Conservation (phyloP, 2,329 filamentous ascomycete genomes). For the Mollisia scopiformis region DNA sequence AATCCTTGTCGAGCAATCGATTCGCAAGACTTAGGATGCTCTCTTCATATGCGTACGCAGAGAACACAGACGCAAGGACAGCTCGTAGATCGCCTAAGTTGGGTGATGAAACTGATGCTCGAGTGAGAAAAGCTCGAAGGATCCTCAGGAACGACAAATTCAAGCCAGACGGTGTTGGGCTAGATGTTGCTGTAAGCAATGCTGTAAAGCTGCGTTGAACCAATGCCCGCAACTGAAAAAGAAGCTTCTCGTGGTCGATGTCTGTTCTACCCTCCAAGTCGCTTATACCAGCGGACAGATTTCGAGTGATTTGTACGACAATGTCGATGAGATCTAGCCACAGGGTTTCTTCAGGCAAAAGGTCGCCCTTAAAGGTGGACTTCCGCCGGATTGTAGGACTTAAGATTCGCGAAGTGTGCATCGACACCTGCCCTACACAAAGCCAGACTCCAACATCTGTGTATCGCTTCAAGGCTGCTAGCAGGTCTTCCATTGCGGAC, state of each 20-base stretch:
- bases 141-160: constrained; percentile 86
- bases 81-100: constrained; percentile 84
- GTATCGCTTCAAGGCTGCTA: constrained; percentile 84
- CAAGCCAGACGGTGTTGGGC: constrained; percentile 36
- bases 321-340: constrained; percentile 66
- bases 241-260: constrained; percentile 62
- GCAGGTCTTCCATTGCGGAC: constrained; percentile 71
- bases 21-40: constrained; percentile 86
- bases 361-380: constrained; percentile 41
- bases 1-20: constrained; percentile 81
- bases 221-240: constrained; percentile 70
- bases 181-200: constrained; percentile 75
- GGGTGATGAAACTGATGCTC: constrained; percentile 80
- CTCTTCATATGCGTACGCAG: constrained; percentile 94
- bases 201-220: constrained; percentile 93
- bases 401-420: constrained; percentile 41
- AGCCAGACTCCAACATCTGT: constrained; percentile 93
- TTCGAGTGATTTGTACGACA: constrained; percentile 65
- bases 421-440: constrained; percentile 82
- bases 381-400: constrained; percentile 55
- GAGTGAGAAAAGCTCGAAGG: constrained; percentile 82
- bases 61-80: constrained; percentile 87
- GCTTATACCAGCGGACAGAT: constrained; percentile 59
- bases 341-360: constrained; percentile 57
- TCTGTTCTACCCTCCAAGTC: constrained; percentile 34